Conservation (phyloP, 1,284 basidiomycete species). For the Sporisorium sorghi region DNA sequence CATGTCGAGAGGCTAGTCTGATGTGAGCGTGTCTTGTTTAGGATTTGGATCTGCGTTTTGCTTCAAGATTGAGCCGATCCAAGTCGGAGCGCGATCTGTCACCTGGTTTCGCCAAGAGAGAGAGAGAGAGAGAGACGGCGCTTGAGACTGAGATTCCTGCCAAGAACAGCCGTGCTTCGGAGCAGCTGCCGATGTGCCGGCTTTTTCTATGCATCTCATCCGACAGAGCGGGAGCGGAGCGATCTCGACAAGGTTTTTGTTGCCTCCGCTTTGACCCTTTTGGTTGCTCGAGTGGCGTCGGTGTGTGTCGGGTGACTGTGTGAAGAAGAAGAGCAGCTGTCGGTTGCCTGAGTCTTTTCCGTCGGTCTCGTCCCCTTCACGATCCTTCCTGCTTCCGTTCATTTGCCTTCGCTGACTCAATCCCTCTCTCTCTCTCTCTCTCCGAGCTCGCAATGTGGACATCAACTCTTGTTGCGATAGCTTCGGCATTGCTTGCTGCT, state of each 20-base stretch:
- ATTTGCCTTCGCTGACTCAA: background rate
- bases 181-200: background rate
- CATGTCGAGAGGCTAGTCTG: no score
- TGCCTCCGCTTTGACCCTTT: no score
- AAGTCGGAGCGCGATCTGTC: background rate
- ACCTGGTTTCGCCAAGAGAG: no score
- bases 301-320: background rate
- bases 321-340: background rate
- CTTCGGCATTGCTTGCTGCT: constrained; percentile 1
- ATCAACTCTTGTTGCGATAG: background rate
- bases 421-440: no score
- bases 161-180: background rate
- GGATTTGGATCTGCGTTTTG: no score
- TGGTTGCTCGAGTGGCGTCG: background rate
- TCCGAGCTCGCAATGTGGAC: constrained; percentile 4
- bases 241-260: no score
- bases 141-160: no score
- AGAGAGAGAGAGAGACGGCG: no score
- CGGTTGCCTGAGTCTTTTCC: no score
- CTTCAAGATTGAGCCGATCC: no score
- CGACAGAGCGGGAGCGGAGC: background rate
- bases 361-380: no score
- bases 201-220: constrained; percentile 2
- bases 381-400: background rate
- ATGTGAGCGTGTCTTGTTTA: no score